phyloP scores from a whole-genome alignment of 2,329 filamentous ascomycete genomes.

The Dendrostoma leiphaemia region DNA sequence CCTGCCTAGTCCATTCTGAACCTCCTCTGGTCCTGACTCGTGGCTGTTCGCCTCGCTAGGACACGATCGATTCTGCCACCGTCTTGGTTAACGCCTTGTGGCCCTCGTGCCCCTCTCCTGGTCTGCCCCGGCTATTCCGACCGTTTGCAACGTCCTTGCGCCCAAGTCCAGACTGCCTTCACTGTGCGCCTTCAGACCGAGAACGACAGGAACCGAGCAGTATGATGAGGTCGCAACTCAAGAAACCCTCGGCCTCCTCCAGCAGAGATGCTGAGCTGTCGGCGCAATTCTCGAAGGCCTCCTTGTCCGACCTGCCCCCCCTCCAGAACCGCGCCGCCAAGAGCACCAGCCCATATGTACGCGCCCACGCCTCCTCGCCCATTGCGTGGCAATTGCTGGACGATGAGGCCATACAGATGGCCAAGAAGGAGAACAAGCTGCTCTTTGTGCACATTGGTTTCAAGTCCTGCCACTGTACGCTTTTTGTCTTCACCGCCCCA shows the following conservation, averaged over 20 bases:
- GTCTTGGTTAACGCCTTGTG: too few relatives aligned
- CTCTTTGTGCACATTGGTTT: conserved; percentile 96
- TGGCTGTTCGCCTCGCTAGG: not conserved
- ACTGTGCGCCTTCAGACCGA: not conserved
- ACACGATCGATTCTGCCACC: not conserved
- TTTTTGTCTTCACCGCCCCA: conserved; percentile 23
- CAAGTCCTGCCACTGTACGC: conserved; percentile 90
- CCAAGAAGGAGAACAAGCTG: conserved; percentile 78
- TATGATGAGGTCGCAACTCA: conserved; percentile 33
- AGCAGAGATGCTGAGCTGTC: conserved; percentile 16
- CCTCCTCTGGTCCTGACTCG: not conserved
- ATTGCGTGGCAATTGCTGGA: conserved; percentile 93
- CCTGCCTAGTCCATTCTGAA: too few relatives aligned
- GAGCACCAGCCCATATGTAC: conserved; percentile 57
- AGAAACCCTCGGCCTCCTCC: conserved; percentile 22
- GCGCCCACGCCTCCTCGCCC: conserved; percentile 73
- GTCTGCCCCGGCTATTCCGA: too few relatives aligned
- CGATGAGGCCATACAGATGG: conserved; percentile 71
- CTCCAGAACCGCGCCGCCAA: conserved; percentile 36
- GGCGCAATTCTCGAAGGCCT: conserved; percentile 15
- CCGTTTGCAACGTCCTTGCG: not conserved
- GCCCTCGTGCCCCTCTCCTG: too few relatives aligned
- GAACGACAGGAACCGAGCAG: conserved; percentile 7
- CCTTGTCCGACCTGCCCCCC: conserved; percentile 21
- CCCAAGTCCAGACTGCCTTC: not conserved